phyloP scores from a whole-genome alignment of 2,329 filamentous ascomycete species.

The Aspergillus sp. region DNA sequence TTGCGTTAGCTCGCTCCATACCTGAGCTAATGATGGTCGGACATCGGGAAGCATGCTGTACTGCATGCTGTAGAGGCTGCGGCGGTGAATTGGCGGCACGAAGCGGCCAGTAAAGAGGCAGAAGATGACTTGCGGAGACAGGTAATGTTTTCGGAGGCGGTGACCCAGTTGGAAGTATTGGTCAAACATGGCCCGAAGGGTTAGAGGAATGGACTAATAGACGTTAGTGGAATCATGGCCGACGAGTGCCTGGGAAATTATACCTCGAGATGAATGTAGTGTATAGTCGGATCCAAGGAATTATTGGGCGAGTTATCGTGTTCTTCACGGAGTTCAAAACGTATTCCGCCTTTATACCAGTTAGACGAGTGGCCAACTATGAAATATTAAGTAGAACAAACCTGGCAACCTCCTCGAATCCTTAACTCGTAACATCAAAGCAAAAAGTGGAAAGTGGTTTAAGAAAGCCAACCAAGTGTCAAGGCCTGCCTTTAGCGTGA shows the following conservation, averaged over 20 bases:
- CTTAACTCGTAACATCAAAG: constrained; percentile 92
- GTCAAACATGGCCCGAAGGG: constrained; percentile 91
- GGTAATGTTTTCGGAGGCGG: constrained; percentile 91
- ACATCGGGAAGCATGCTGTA: constrained; percentile 94
- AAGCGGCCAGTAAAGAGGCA: constrained; percentile 88
- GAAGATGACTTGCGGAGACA: constrained; percentile 82
- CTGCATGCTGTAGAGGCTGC: constrained; percentile 92
- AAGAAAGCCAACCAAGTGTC: constrained; percentile 91
- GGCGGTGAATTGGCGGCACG: constrained; percentile 90
- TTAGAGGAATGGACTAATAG: constrained; percentile 76
- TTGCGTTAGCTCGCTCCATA: constrained; percentile 74
- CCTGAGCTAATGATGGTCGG: constrained; percentile 75
- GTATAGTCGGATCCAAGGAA: constrained; percentile 59
- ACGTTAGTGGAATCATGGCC: constrained; percentile 3
- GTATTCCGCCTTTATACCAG: constrained; percentile 65
- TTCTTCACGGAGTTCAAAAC: constrained; percentile 83
- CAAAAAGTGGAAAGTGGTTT: constrained; percentile 97
- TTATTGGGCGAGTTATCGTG: constrained; percentile 43
- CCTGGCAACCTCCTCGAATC: constrained; percentile 87
- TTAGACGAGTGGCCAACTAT: constrained; percentile 3
- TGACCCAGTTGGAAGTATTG: constrained; percentile 95
- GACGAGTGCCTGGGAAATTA: constrained; percentile 8
- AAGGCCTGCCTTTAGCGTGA: constrained; percentile 83
- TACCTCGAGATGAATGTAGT: constrained; percentile 85
- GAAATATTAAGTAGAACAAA: constrained; percentile 32